Evolutionary conservation across 2,329 filamentous ascomycete genomes (phyloP), one percentile per base, ranked within the genome.

Genomic region (Colletotrichum aenigma): DNA sequence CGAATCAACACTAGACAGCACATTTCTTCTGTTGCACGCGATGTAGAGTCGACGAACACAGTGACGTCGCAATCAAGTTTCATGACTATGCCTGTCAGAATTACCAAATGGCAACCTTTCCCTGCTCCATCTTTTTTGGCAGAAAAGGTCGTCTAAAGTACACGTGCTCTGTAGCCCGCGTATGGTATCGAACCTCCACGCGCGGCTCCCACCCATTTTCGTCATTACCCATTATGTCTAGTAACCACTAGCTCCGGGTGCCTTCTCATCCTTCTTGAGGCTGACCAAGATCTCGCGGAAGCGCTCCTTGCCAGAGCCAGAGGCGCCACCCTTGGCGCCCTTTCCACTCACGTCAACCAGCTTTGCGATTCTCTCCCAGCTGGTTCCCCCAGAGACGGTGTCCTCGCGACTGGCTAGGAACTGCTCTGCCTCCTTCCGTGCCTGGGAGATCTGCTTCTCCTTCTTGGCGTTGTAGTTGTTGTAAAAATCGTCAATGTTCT

Each of bases 401-500:
- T 98, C 96, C 84, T 99, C 96, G 76, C 96, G 92, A 85, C 89
- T 96, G 70, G 91, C 93, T 62, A 98, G 88, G 86, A 98, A 99
- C 83, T 98, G 93, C 82, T 98, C 96, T 8, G 96, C 97, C 80
- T 99, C 97, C 84, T 94, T 94, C 81, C 94, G 92, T 72, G 96
- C 97, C 88, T 98, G 95, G 26, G 94, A 90, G 79, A 98, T 94
- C 75, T 91, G 92, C 91, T 98, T 98, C 85, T 99, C 97, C 85
- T 97, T 96, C 88, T 98, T 98, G 85, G 94, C 93, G 89, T 98
- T 98, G 89, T 99, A 99, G 87, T 98, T 98, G 83, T 98, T 96
- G 89, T 99, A 99, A 87, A 98, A 99, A 84, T 98, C 97, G 84
- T 99, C 97, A 78, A 99, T 98, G 85, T 97, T 97, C 84, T 96